phyloP scores from a whole-genome alignment of 495 filamentous ascomycete genomes.

The Annulohypoxylon stygium region DNA sequence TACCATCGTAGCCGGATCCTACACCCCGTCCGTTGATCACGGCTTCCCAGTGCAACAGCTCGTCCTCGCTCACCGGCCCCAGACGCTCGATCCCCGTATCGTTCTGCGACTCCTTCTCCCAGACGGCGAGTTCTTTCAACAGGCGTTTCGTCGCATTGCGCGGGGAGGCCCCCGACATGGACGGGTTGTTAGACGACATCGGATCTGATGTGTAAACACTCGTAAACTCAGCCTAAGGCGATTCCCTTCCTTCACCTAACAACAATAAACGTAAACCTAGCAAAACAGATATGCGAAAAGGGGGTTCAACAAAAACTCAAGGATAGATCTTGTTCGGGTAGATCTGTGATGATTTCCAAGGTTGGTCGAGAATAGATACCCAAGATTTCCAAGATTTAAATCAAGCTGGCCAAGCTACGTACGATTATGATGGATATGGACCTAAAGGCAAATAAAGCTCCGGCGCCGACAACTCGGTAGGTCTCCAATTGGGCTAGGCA shows the following conservation, averaged over 20 bases:
- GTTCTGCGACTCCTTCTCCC: slow-evolving; percentile 54
- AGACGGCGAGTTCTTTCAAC: slow-evolving; percentile 58
- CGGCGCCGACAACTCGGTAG: slow-evolving; percentile 12
- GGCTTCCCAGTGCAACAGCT: slow-evolving; percentile 82
- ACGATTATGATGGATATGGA: slow-evolving; percentile 9
- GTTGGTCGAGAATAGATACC: slow-evolving; percentile 4
- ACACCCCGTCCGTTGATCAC: slow-evolving; percentile 77
- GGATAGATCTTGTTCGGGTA: not conserved
- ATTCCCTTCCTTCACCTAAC: not conserved
- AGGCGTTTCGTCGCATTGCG: slow-evolving; percentile 58
- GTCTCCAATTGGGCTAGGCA: slow-evolving; percentile 7
- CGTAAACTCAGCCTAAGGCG: not conserved
- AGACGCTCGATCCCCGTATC: slow-evolving; percentile 69
- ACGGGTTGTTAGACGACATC: slow-evolving; percentile 24
- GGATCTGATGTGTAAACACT: not conserved
- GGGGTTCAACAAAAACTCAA: not conserved
- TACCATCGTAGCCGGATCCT: slow-evolving; percentile 79
- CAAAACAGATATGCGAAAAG: not conserved
- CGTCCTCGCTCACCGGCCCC: slow-evolving; percentile 74
- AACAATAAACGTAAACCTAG: not conserved
- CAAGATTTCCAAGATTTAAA: slow-evolving; percentile 11
- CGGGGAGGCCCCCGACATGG: slow-evolving; percentile 34
- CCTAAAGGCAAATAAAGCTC: slow-evolving; percentile 8
- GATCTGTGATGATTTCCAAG: not conserved
- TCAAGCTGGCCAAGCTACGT: slow-evolving; percentile 12